Evolutionary conservation across 2,329 filamentous ascomycete genomes (phyloP).

Genomic region (Zymoseptoria passerinii): DNA sequence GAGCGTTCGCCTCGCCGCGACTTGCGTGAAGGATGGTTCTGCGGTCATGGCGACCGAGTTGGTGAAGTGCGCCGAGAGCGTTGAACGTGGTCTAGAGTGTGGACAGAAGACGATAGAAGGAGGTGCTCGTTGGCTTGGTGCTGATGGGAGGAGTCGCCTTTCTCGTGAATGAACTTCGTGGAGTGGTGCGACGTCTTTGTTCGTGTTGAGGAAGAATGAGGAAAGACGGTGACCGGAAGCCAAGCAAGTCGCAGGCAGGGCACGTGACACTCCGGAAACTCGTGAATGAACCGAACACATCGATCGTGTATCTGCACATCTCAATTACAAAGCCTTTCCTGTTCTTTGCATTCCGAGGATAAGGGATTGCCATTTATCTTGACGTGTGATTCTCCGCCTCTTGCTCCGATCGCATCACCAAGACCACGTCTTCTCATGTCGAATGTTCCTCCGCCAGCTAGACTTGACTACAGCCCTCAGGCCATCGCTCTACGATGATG

Average conservation of each 20-base stretch:
- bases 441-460: constrained; percentile 94
- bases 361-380: neutral
- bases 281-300: neutral
- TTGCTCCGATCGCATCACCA: neutral
- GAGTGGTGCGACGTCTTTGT: neutral
- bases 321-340: neutral
- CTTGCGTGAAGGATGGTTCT: constrained; percentile 39
- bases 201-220: constrained; percentile 11
- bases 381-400: neutral
- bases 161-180: neutral
- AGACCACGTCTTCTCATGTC: constrained; percentile 14
- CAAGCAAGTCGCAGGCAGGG: neutral
- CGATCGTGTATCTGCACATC: no score
- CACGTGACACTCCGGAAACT: neutral
- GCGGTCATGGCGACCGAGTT: constrained; percentile 17
- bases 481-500: constrained; percentile 84
- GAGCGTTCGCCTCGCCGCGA: constrained; percentile 37
- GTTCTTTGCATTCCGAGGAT: neutral
- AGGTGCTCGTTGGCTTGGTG: neutral
- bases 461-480: constrained; percentile 94
- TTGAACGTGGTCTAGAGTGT: neutral
- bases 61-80: constrained; percentile 9
- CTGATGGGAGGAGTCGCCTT: neutral
- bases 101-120: neutral
- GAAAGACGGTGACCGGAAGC: constrained; percentile 5